A percentile compares a stretch with the other conserved stretches of the same genome.
Evolutionary conservation across 2,329 filamentous ascomycete species (phyloP).

Genomic region (Cercospora janseana): DNA sequence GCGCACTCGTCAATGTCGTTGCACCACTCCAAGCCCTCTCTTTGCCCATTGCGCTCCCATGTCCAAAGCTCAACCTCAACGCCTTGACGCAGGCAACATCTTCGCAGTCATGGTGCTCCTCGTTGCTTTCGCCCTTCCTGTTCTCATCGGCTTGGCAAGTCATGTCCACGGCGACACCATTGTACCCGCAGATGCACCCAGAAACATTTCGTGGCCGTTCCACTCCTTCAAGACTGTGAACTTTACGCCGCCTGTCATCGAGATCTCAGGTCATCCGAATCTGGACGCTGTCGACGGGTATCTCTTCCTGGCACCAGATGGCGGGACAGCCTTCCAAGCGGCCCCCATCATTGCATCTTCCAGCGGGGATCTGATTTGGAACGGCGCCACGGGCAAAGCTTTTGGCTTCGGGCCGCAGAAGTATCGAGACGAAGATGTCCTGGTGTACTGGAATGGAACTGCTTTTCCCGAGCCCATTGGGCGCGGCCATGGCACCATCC

Average conservation of each 20-base stretch:
- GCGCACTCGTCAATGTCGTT: neutral
- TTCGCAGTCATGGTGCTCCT: slow-evolving; percentile 5
- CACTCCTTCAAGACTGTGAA: slow-evolving; percentile 18
- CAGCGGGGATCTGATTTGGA: slow-evolving; percentile 25
- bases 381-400: slow-evolving; percentile 15
- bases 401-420: slow-evolving; percentile 25
- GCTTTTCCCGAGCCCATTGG: slow-evolving; percentile 24
- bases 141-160: neutral
- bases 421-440: slow-evolving; percentile 21
- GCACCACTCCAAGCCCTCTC: neutral
- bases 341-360: slow-evolving; percentile 21
- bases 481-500: slow-evolving; percentile 21
- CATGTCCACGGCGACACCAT: slow-evolving; percentile 6
- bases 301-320: slow-evolving; percentile 26
- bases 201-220: slow-evolving; percentile 21
- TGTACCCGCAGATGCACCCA: slow-evolving; percentile 14
- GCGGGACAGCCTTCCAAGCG: slow-evolving; percentile 20
- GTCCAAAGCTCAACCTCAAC: neutral
- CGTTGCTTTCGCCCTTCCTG: neutral
- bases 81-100: slow-evolving; percentile 3
- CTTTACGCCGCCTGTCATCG: slow-evolving; percentile 19
- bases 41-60: neutral
- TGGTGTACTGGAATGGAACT: slow-evolving; percentile 25
- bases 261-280: slow-evolving; percentile 1
- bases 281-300: slow-evolving; percentile 9